A percentile compares a stretch with the other conserved stretches of the same genome.
phyloP scores from a whole-genome alignment of 805 yeast genomes.

The Nakazawaea laoshanensis region DNA sequence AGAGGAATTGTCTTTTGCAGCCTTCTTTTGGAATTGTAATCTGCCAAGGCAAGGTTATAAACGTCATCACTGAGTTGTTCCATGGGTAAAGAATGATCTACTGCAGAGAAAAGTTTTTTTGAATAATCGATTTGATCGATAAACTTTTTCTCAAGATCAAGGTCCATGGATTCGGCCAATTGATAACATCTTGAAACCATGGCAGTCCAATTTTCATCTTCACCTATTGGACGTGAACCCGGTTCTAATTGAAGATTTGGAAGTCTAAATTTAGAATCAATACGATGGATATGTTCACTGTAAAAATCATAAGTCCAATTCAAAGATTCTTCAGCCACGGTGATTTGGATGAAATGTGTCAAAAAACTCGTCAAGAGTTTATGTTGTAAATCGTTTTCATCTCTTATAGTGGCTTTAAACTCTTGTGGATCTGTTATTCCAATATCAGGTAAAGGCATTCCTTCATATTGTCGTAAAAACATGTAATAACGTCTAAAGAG shows the following conservation, averaged over 20 bases:
- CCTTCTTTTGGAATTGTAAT: conserved; percentile 26
- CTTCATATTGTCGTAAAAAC: conserved; percentile 51
- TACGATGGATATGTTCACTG: conserved; percentile 1
- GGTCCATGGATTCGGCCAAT: conserved; percentile 58
- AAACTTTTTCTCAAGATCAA: conserved; percentile 40
- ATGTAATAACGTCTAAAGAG: conserved; percentile 56
- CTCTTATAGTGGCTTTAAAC: conserved; percentile 30
- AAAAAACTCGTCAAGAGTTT: conserved; percentile 55
- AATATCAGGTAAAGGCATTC: conserved; percentile 33
- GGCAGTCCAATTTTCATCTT: conserved; percentile 13
- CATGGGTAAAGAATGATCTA: conserved; percentile 16
- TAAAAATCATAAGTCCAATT: conserved; percentile 4
- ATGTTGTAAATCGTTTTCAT: conserved; percentile 57
- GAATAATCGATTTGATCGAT: conserved; percentile 26
- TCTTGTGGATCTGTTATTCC: conserved; percentile 30
- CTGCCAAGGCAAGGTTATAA: conserved; percentile 29
- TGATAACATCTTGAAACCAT: conserved; percentile 32
- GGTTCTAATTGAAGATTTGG: conserved; percentile 10
- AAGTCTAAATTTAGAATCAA: conserved; percentile 13
- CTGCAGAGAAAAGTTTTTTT: conserved; percentile 28
- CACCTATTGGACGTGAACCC: conserved; percentile 7
- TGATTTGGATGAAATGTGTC: conserved; percentile 39
- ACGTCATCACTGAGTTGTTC: conserved; percentile 27
- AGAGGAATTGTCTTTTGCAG: conserved; percentile 17
- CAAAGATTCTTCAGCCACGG: conserved; percentile 11